A percentile compares a stretch with the other conserved stretches of the same genome.
These are phyloP conservation scores for Nigrospora osmanthi DNA, from an alignment of 2,329 filamentous ascomycete genomes.

Conservation along the genomic window DNA sequence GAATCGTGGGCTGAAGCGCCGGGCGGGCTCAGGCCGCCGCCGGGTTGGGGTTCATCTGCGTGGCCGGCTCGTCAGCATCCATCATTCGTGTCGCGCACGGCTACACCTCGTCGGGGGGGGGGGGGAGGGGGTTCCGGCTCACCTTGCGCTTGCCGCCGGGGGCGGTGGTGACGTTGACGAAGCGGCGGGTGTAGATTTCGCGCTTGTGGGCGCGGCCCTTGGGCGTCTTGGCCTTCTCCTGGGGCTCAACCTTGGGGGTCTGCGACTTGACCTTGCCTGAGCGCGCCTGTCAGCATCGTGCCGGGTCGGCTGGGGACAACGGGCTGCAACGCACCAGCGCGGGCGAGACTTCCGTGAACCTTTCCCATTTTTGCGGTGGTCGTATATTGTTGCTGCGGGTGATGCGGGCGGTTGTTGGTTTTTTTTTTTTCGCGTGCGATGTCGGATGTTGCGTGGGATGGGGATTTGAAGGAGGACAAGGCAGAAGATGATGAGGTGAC, in stretches of 20 bases:
- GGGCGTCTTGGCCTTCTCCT: constrained; percentile 3
- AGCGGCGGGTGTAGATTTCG: constrained; percentile 1
- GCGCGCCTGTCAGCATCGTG: not conserved
- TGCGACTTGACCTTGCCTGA: constrained; percentile 3
- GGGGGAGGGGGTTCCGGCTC: not conserved
- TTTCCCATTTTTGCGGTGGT: constrained; percentile 1
- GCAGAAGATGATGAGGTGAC: too few relatives aligned
- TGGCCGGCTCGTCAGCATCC: not conserved
- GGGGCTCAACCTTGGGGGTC: constrained; percentile 2
- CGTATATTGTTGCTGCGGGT: too few relatives aligned
- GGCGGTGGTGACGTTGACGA: constrained; percentile 1
- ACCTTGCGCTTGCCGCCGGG: constrained; percentile 3
- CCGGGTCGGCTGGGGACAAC: not conserved
- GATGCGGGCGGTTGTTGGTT: too few relatives aligned
- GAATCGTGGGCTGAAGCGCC: too few relatives aligned
- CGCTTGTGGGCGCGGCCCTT: constrained; percentile 4
- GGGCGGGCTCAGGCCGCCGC: not conserved
- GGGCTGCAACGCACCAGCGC: not conserved
- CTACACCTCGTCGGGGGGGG: not conserved
- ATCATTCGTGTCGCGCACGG: not conserved
- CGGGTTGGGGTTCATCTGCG: constrained; percentile 4
- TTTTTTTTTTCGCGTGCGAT: too few relatives aligned
- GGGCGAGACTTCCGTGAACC: constrained; percentile 2
- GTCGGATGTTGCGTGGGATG: too few relatives aligned
- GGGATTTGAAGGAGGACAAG: too few relatives aligned